phyloP scores from a whole-genome alignment of 306 rosid genomes.

The Cucurbita ficifolia region DNA sequence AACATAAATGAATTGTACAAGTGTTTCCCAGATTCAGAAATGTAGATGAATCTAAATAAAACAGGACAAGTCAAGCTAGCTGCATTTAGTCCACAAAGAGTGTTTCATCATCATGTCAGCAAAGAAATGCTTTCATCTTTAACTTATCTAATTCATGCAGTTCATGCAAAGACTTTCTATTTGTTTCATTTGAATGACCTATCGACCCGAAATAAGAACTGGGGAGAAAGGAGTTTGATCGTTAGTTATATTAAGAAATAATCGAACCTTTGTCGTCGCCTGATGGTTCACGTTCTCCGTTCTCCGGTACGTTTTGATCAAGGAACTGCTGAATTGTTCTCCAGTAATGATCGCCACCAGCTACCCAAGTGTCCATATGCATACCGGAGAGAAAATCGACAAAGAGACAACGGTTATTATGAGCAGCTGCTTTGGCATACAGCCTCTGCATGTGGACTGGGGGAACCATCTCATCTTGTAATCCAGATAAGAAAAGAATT shows the following conservation, averaged over 20 bases:
- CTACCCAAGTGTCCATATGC: constrained; percentile 98
- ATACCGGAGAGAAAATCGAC: constrained; percentile 82
- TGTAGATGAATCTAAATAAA: too few relatives aligned
- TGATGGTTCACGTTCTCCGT: constrained; percentile 36
- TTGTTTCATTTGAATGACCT: background rate
- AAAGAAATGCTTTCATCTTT: too few relatives aligned
- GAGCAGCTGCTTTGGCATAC: constrained; percentile 93
- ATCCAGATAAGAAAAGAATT: constrained; percentile 82
- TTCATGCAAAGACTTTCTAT: background rate
- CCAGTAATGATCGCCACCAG: constrained; percentile 94
- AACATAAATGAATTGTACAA: too few relatives aligned
- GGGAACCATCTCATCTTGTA: constrained; percentile 98
- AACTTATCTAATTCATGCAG: background rate
- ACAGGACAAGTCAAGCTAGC: too few relatives aligned
- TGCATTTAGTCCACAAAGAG: too few relatives aligned
- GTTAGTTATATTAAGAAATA: background rate
- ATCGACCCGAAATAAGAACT: background rate
- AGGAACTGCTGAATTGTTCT: constrained; percentile 61
- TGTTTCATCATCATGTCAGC: too few relatives aligned
- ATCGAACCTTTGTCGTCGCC: constrained; percentile 9
- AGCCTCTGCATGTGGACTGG: constrained; percentile 78
- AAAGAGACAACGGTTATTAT: constrained; percentile 53
- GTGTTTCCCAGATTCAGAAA: background rate
- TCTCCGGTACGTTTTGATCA: constrained; percentile 37
- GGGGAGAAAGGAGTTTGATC: background rate